Evolutionary conservation across 2,329 filamentous ascomycete species (phyloP).

Genomic region (Alternaria sp.): DNA sequence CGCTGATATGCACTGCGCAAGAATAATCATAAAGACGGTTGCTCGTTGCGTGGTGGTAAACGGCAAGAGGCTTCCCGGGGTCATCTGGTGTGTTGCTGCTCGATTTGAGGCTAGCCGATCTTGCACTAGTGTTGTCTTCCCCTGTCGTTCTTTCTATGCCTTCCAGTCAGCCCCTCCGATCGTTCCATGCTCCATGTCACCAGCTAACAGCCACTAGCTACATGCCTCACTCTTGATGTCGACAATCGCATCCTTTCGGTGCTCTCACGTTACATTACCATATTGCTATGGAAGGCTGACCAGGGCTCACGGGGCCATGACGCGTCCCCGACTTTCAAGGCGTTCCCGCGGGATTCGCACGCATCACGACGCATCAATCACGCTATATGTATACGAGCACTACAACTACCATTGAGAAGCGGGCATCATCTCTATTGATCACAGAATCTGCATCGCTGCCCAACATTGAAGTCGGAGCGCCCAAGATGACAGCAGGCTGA

Average conservation of each 20-base stretch:
- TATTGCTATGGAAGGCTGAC: background rate
- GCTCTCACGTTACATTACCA: background rate
- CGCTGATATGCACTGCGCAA: background rate
- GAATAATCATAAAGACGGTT: background rate
- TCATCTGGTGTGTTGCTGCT: background rate
- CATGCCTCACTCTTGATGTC: background rate
- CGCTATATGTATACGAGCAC: background rate
- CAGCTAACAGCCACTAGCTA: background rate
- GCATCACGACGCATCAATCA: background rate
- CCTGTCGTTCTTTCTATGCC: background rate
- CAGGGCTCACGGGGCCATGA: background rate
- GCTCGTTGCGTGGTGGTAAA: background rate
- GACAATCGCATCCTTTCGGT: background rate
- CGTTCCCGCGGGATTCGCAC: background rate
- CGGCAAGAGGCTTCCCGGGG: background rate
- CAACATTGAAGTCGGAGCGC: slow-evolving; percentile 11
- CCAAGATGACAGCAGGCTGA: slow-evolving; percentile 29
- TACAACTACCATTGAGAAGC: background rate
- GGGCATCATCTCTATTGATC: background rate
- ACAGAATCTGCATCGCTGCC: slow-evolving; percentile 20
- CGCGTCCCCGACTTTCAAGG: background rate
- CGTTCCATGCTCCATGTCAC: background rate
- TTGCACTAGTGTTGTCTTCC: background rate
- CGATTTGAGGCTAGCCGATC: background rate
- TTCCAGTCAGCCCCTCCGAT: background rate